A percentile compares a stretch with the other conserved stretches of the same genome.
Evolutionary conservation across 768 basidiomycete species (phyloP).

Genomic region (Tricholoma bakamatsutake): DNA sequence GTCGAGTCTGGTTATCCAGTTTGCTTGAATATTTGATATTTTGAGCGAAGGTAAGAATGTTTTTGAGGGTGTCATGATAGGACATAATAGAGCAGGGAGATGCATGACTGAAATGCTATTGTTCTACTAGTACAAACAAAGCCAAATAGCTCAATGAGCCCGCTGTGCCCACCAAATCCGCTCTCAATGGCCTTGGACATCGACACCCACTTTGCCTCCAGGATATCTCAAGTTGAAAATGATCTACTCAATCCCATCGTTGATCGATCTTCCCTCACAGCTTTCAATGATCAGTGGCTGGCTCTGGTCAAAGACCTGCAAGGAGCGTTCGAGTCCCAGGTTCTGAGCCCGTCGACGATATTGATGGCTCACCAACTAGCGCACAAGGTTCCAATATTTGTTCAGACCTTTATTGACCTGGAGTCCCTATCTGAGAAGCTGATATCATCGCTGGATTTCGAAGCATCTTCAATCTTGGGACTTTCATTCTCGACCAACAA

Average conservation of each 20-base stretch:
- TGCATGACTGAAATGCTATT: slow-evolving; percentile 1
- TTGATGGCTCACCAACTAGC: slow-evolving; percentile 11
- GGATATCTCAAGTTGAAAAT: slow-evolving; percentile 7
- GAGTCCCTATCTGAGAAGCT: slow-evolving; percentile 7
- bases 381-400: neutral
- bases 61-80: neutral
- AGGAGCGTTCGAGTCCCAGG: slow-evolving; percentile 3
- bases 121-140: neutral
- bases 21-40: neutral
- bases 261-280: slow-evolving; percentile 1
- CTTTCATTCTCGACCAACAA: too few species aligned
- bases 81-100: neutral
- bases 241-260: slow-evolving; percentile 4
- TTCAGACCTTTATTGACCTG: slow-evolving; percentile 7
- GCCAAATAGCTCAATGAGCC: neutral
- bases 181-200: slow-evolving; percentile 1
- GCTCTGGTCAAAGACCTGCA: slow-evolving; percentile 8
- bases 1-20: neutral
- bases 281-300: slow-evolving; percentile 10
- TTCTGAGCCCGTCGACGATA: slow-evolving; percentile 7
- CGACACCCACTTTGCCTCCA: slow-evolving; percentile 5
- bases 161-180: neutral
- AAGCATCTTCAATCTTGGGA: neutral
- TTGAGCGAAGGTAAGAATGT: neutral
- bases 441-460: slow-evolving; percentile 2